Conservation (phyloP, 495 filamentous ascomycete species). For the Penicillium crystallinum region DNA sequence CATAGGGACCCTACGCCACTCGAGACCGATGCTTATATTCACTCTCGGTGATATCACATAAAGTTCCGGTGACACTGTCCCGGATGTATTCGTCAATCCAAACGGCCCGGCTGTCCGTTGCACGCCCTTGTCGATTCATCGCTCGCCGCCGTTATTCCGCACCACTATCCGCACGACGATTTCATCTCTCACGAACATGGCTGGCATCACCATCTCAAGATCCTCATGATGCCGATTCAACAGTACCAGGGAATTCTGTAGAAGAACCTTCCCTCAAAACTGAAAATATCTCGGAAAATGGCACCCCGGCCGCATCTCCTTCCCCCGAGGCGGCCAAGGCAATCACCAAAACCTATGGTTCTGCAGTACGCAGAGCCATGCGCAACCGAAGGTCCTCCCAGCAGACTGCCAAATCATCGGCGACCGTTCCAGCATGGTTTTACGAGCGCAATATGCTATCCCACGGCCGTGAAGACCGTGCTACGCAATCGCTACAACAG, state of each 20-base stretch:
- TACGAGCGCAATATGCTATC: conserved; percentile 31
- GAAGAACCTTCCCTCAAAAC: conserved; percentile 23
- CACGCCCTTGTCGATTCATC: conserved; percentile 42
- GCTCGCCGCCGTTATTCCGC: conserved; percentile 40
- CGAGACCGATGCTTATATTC: conserved; percentile 14
- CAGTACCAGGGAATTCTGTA: conserved; percentile 15
- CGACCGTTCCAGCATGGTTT: conserved; percentile 39
- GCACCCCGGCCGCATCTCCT: conserved; percentile 7
- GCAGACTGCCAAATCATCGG: conserved; percentile 12
- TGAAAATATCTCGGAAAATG: conserved; percentile 12
- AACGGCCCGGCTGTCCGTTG: conserved; percentile 29
- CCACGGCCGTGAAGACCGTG: conserved; percentile 6
- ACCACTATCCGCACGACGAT: conserved; percentile 24
- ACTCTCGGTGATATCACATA: conserved; percentile 16
- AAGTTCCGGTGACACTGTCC: conserved; percentile 29
- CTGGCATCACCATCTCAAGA: conserved; percentile 33
- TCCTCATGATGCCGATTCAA: conserved; percentile 21
- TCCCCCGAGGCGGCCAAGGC: conserved; percentile 20
- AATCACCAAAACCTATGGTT: conserved; percentile 33
- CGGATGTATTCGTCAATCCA: conserved; percentile 44
- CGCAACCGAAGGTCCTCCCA: conserved; percentile 28
- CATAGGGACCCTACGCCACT: conserved; percentile 1
- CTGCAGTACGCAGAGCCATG: conserved; percentile 36
- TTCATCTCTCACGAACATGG: conserved; percentile 34
- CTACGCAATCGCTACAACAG: conserved; percentile 15